phyloP scores from a whole-genome alignment of 148 eudicot species.

The Camellia japonica region DNA sequence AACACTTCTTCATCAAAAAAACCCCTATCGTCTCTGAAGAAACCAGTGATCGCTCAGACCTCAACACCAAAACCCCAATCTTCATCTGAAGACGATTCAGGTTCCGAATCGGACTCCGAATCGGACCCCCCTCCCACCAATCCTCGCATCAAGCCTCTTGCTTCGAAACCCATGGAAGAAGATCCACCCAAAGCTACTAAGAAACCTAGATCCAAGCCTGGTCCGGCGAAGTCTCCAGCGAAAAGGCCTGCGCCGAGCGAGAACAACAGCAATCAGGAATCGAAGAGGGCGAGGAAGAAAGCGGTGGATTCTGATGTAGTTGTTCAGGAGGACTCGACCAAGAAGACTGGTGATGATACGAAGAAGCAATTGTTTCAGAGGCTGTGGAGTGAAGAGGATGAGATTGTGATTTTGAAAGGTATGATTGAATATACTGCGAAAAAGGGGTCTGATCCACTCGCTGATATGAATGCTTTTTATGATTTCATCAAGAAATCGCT shows the following conservation, averaged over 20 bases:
- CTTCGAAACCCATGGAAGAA: conserved; percentile 24
- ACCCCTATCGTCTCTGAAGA: not conserved
- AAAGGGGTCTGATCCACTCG: conserved; percentile 26
- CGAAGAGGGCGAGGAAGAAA: conserved; percentile 32
- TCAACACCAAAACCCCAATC: not conserved
- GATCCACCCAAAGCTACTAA: conserved; percentile 14
- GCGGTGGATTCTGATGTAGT: not conserved
- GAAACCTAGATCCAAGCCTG: conserved; percentile 22
- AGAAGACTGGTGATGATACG: conserved; percentile 12
- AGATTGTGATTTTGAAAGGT: conserved; percentile 47
- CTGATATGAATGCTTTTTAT: conserved; percentile 37
- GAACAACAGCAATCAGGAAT: conserved; percentile 16
- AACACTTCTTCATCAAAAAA: not conserved
- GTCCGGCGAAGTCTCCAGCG: not conserved
- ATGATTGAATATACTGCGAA: conserved; percentile 36
- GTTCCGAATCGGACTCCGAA: conserved; percentile 30
- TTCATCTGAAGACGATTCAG: conserved; percentile 17
- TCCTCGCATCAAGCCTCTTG: conserved; percentile 30
- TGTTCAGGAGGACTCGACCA: not conserved
- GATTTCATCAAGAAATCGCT: conserved; percentile 40
- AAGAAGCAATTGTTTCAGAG: conserved; percentile 37
- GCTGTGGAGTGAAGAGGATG: conserved; percentile 60
- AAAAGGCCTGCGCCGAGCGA: not conserved
- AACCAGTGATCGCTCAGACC: conserved; percentile 1
- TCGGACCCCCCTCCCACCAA: conserved; percentile 18